These are phyloP conservation scores for Ophiosphaerella korrae DNA, from an alignment of 2,329 filamentous ascomycete genomes.

Conservation along the genomic window DNA sequence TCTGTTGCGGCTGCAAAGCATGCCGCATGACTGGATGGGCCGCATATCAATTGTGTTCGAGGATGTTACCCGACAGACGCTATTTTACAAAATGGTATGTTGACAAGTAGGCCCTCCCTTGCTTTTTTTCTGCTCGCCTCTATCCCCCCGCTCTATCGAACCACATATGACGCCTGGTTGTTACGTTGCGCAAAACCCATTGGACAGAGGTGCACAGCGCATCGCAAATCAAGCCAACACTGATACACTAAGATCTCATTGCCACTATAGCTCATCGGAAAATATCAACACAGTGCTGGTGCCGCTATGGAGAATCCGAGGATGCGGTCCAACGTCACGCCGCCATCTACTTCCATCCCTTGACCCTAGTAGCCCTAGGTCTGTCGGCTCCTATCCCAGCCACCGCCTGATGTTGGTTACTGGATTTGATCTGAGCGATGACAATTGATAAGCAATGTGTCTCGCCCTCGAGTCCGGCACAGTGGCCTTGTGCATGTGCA, in stretches of 20 bases:
- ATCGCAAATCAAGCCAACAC: constrained; percentile 26
- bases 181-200: constrained; percentile 21
- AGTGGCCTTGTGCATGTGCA: constrained; percentile 39
- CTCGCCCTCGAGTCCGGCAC: constrained; percentile 36
- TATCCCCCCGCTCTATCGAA: constrained; percentile 21
- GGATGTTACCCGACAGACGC: constrained; percentile 37
- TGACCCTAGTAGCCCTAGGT: constrained; percentile 28
- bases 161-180: constrained; percentile 27
- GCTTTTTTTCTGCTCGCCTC: constrained; percentile 37
- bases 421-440: constrained; percentile 15
- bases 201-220: constrained; percentile 24
- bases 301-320: constrained; percentile 32
- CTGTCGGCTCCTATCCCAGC: constrained; percentile 24
- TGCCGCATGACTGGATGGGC: constrained; percentile 31
- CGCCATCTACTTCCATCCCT: constrained; percentile 10
- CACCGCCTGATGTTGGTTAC: constrained; percentile 23
- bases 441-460: constrained; percentile 42
- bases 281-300: constrained; percentile 26
- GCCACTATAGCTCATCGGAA: constrained; percentile 25
- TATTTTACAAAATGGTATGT: constrained; percentile 28
- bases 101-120: constrained; percentile 42
- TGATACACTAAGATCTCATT: constrained; percentile 31
- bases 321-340: constrained; percentile 39
- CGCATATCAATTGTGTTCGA: constrained; percentile 29
- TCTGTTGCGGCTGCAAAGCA: constrained; percentile 22